Percentiles rank a stretch among this genome's conserved stretches.
These are phyloP conservation scores for Actinomortierella ambigua DNA, from an alignment of 371 early-diverging fungal genomes.

Conservation along the genomic window DNA sequence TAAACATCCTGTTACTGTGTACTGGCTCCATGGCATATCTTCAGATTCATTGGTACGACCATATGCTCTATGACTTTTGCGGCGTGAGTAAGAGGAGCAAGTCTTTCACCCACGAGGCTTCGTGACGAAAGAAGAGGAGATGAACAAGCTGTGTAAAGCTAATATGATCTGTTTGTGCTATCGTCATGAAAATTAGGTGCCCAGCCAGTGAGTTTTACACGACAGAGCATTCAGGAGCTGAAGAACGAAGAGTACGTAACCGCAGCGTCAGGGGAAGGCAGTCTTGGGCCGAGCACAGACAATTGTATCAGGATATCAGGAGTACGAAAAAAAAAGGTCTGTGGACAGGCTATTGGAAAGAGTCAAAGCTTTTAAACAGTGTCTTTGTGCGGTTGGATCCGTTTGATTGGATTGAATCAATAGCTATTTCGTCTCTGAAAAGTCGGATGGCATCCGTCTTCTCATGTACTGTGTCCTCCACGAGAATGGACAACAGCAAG, in stretches of 20 bases:
- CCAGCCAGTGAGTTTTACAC: slow-evolving; percentile 93
- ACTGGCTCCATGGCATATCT: too few species aligned
- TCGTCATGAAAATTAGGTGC: slow-evolving; percentile 63
- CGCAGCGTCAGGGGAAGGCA: not conserved
- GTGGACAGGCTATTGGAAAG: not conserved
- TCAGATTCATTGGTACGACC: too few species aligned
- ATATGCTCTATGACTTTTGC: too few species aligned
- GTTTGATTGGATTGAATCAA: not conserved
- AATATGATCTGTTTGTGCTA: too few species aligned
- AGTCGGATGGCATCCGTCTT: slow-evolving; percentile 96
- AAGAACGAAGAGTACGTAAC: slow-evolving; percentile 70
- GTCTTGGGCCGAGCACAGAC: too few species aligned
- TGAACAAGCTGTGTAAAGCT: too few species aligned
- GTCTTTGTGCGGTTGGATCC: not conserved
- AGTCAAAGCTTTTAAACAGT: not conserved
- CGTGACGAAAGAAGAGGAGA: too few species aligned
- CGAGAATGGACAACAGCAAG: slow-evolving; percentile 53
- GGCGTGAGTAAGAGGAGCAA: too few species aligned
- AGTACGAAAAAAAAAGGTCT: too few species aligned
- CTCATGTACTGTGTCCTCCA: slow-evolving; percentile 69
- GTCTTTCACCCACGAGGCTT: too few species aligned
- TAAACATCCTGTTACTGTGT: not conserved
- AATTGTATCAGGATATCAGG: too few species aligned
- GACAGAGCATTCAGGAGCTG: slow-evolving; percentile 71
- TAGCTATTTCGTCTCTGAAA: slow-evolving; percentile 96